phyloP scores from a whole-genome alignment of 202 grass and related monocot species.

The Hordeum pubiflorum region DNA sequence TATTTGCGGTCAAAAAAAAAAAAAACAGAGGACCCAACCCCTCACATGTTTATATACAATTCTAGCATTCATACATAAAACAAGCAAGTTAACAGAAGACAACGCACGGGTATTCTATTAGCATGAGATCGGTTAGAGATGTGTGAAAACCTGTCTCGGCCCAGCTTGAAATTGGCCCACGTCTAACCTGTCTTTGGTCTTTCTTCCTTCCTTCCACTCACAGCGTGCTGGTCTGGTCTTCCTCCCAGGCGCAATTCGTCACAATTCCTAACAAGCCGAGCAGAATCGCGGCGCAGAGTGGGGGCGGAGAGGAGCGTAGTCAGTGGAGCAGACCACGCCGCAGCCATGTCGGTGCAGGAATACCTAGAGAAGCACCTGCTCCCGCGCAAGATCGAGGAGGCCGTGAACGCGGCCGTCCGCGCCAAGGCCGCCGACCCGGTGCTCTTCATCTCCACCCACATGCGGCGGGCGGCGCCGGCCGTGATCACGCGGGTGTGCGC shows the following conservation, averaged over 20 bases:
- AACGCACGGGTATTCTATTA: too few species aligned
- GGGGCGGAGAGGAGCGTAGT: neutral
- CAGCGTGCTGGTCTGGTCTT: neutral
- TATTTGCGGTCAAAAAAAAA: too few species aligned
- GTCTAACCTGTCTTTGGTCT: neutral
- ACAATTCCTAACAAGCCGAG: neutral
- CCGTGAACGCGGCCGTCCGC: constrained; percentile 95
- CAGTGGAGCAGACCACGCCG: neutral
- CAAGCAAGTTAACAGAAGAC: too few species aligned
- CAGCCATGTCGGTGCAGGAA: constrained; percentile 89
- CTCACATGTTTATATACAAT: too few species aligned
- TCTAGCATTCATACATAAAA: too few species aligned
- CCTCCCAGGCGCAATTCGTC: neutral
- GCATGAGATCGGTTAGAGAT: too few species aligned
- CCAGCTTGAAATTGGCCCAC: neutral
- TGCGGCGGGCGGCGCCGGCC: constrained; percentile 61
- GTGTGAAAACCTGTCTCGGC: neutral
- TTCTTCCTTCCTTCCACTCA: neutral
- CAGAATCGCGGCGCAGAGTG: neutral
- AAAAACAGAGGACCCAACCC: too few species aligned
- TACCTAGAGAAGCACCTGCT: constrained; percentile 86
- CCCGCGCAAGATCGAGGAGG: constrained; percentile 92
- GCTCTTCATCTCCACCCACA: constrained; percentile 89
- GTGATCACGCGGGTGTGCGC: constrained; percentile 86
- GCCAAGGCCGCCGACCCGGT: constrained; percentile 68